Evolutionary conservation across 179 eudicot species (phyloP), one percentile per base, ranked within the genome.

Genomic region (Monotropa hypopitys): DNA sequence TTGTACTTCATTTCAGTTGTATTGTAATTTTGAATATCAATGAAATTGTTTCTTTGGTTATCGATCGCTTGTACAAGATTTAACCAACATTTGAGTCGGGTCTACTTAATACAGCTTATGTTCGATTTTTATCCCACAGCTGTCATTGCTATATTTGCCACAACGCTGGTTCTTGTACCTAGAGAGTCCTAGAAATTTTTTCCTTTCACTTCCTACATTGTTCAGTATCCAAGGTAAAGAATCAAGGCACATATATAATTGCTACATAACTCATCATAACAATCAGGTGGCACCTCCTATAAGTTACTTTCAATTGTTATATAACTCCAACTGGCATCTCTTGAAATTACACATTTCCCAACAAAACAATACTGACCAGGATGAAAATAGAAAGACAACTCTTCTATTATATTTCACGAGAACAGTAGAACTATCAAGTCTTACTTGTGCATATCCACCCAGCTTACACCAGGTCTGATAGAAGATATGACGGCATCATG

Each of bases 401-500:
- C 4, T 32, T 54, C 20, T 18, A 62, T 32, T n/a, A 51, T 11
- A 69, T 51, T 46, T 56, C 13, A 51, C 2, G 20, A n/a, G 4
- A 67, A 32, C 28, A 46, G 45, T 72, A 42, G 49, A 51, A 53
- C 26, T 20, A 49, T 20, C 11, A 26, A 35, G 61, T 81, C 94
- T 84, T 88, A 94, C 98, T 81, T 86, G 89, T 93, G 99, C 98
- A 95, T 95, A 82, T 95, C 86, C 59, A 93, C 89, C 97, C 97
- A 93, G 89, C 84, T 85, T 72, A 90, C 90, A 81, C 99, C 97
- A 81, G 99, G 99, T 83, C 83, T 89, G 90, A 95, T 90, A 57
- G 88, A 85, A 81, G 91, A 86, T 82, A 93, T 90, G 81, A 93
- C 99, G 77, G 91, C 91, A 85, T 95, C 77, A 65, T 95, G 99